Evolutionary conservation across 371 early-diverging fungal species (phyloP), one percentile per base, ranked within the genome.

Genomic region (Mucor circinelloides): DNA sequence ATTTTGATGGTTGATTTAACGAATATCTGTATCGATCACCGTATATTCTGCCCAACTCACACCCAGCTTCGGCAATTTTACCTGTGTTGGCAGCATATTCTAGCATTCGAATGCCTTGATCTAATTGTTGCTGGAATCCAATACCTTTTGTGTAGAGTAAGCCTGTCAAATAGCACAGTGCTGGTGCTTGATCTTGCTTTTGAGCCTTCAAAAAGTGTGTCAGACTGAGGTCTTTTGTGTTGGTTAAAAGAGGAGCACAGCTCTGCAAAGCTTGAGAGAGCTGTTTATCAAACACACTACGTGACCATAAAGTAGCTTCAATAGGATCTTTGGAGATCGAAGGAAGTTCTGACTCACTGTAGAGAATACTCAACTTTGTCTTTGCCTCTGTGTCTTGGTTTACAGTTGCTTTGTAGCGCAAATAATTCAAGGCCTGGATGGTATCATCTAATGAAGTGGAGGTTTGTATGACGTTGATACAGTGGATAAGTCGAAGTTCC

Each of bases 251-350:
- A 8, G 28, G 19, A 1, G 75, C 55, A 34, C 76, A 75, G 3
- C 54, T 38, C 9, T 60, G 27, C 4, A 82, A 52, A 0, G 80
- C 83, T 3, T 58, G 38, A 3, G 75, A 64, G 0, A 82, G 50
- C 30, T 79, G 80, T 54, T 80, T 79, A 46, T 82, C 83, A 59
- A 78, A 82, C 9, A 80, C 72, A 50, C 83, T 79, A 7, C 72
- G 70, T 9, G 83, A 72, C 83, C 83, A 82, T 31, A 82, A 34
- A n/a, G 58, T 58, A 0, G 77, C 64, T 72, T 82, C 81, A 1
- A 31, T 28, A 10, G 12, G 31, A 19, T 67, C 57, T 17, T 28
- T 46, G 9, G 17, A n/a, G 2, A 61, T 1, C 25, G 32, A 17
- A 34, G 67, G 55, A 23, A 25, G 32, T 12, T 61, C 64, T 13